Evolutionary conservation across 208 protist species (phyloP), one percentile per base, ranked within the genome.

Genomic region (Leishmania tropica): DNA sequence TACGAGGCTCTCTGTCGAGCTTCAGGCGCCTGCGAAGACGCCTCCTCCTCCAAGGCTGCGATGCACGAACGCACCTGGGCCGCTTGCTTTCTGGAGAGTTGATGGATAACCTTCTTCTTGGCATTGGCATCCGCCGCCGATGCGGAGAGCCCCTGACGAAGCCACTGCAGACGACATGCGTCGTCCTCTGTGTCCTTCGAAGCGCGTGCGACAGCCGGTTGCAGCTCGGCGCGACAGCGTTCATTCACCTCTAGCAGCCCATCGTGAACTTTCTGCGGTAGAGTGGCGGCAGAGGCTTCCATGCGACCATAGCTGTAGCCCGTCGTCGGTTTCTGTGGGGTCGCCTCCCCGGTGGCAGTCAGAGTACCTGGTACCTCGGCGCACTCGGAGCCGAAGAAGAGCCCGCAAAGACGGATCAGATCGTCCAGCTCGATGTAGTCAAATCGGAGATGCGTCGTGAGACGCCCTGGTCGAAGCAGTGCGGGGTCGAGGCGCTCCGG

Each of bases 351-450:
- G 1, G 31, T 24, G 58, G 42, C 24, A 8, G 17, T 42, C 62
- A 74, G 40, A n/a, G 76, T 15, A 8, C 68, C 60, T 15, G 35
- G 48, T 7, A 47, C 31, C 31, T 42, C 54, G 48, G 28, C 8
- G 47, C n/a, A 64, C 28, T 78, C 74, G 21, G 56, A 19, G 1
- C 82, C 82, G 21, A 71, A 85, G 40, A 85, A 85, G 17, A 85
- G 74, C 0, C 82, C 82, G 35, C 78, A 81, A 4, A 85, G 37
- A 21, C 53, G 72, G 21, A 79, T 35, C 37, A 85, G 60, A 1
- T 64, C 78, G 6, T 81, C 54, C 71, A 85, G 60, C 40, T 85
- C 73, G 4, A 85, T 73, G 78, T 79, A 85, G 82, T 85, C 82
- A 28, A 85, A 85, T 31, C 82, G 77, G 11, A 85, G 10, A 60